Evolutionary conservation across 768 basidiomycete genomes (phyloP), one percentile per base, ranked within the genome.

Genomic region (Termitomyces sp.): DNA sequence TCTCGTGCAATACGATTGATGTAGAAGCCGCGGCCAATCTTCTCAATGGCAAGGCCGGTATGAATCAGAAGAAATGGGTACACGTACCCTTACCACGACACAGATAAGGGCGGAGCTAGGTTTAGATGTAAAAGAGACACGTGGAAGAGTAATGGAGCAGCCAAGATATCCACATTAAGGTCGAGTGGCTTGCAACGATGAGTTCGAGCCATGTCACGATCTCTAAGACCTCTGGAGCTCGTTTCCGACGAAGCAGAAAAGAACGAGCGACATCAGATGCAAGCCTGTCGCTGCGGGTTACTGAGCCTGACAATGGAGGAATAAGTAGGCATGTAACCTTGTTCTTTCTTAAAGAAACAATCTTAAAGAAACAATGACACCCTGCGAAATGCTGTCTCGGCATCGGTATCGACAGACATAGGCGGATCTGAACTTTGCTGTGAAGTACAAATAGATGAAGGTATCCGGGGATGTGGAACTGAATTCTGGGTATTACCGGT

Each of bases 391-490:
- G 88, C 88, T 5, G 77, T 79, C 72, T 94, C 93, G 0, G 84
- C 84, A 69, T 96, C 93, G 0, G 91, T 88, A 66, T 94, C 93
- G 58, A 89, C 79, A 9, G 92, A 84, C 40, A 92, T 71, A 11
- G 89, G 87, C 11, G 73, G 72, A 32, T 88, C 85, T 14, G 76
- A 78, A 50, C 71, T 76, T 36, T 77, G 76, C 15, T 75, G 71
- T 10, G 76, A 75, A 1, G 79, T 72, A 2, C 76, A 74, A 14
- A 61, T 51, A 7, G 73, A 62, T 34, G 65, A 66, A 17, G 62
- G 60, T 43, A 62, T 55, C 31, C 52, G 72, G 37, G 58, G 53
- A 47, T 66, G 58, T 52, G 34, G 8, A 51, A 57, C 32, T 58
- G 55, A 46, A 46, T 60, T 20, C 51, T 65, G 32, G 62, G 57